phyloP scores from a whole-genome alignment of 2,329 filamentous ascomycete genomes.

The Trichoderma sp. region DNA sequence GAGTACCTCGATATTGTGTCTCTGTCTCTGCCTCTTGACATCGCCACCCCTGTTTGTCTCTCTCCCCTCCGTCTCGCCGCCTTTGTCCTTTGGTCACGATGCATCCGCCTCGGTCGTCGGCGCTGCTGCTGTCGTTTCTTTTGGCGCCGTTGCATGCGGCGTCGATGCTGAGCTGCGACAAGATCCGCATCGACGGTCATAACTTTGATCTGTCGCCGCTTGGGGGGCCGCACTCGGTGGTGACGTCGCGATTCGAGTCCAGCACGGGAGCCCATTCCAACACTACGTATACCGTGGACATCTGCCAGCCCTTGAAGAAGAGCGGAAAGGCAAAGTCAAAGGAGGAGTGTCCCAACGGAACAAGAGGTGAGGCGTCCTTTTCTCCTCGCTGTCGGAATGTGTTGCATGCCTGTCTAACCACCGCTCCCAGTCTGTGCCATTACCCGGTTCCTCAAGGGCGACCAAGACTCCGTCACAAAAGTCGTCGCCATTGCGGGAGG shows the following conservation, averaged over 20 bases:
- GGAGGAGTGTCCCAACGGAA: slow-evolving; percentile 65
- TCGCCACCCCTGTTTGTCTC: neutral
- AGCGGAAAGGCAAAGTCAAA: slow-evolving; percentile 52
- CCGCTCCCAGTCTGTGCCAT: slow-evolving; percentile 59
- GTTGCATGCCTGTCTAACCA: neutral
- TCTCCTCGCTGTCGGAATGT: neutral
- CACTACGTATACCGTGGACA: slow-evolving; percentile 77
- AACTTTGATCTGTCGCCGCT: slow-evolving; percentile 64
- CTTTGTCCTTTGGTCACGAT: slow-evolving; percentile 29
- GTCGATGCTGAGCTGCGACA: slow-evolving; percentile 59
- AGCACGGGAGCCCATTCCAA: slow-evolving; percentile 55
- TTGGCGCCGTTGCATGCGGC: slow-evolving; percentile 38
- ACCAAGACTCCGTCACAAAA: slow-evolving; percentile 47
- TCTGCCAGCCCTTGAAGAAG: slow-evolving; percentile 66
- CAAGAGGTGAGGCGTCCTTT: slow-evolving; percentile 55
- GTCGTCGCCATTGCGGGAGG: slow-evolving; percentile 74
- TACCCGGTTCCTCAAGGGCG: slow-evolving; percentile 52
- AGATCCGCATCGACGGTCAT: slow-evolving; percentile 56
- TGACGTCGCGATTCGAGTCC: slow-evolving; percentile 53
- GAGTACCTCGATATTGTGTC: too few species aligned
- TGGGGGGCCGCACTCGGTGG: slow-evolving; percentile 65
- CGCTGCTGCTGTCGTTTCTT: slow-evolving; percentile 38
- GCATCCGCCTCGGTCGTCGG: slow-evolving; percentile 39
- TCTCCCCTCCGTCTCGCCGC: neutral
- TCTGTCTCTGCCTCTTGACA: neutral